phyloP scores from a whole-genome alignment of 345 rosid species.

The Capsella bursapastoris region DNA sequence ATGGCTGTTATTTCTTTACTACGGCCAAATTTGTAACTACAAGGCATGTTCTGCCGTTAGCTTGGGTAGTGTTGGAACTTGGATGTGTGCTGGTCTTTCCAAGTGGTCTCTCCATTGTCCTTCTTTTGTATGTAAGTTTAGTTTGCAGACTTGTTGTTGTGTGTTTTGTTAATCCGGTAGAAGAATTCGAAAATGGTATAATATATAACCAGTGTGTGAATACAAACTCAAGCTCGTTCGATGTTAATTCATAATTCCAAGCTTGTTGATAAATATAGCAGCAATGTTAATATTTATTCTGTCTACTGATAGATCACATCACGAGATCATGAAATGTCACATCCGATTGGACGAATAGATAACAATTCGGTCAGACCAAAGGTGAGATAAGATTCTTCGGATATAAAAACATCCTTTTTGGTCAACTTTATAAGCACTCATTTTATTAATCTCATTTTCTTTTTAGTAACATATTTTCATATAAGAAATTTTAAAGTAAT shows the following conservation, averaged over 20 bases:
- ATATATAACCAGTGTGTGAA: neutral
- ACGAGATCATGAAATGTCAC: conserved; percentile 15
- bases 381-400: conserved; percentile 24
- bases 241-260: neutral
- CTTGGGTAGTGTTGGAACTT: too few species aligned
- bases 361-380: conserved; percentile 25
- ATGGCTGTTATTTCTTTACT: neutral
- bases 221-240: neutral
- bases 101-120: too few species aligned
- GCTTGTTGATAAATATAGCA: neutral
- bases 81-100: too few species aligned
- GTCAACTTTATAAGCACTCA: conserved; percentile 12
- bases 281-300: conserved; percentile 13
- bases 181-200: too few species aligned
- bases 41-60: too few species aligned
- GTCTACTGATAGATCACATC: conserved; percentile 22
- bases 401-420: neutral
- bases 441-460: neutral
- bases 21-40: too few species aligned
- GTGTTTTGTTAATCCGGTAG: too few species aligned
- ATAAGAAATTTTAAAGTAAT: neutral
- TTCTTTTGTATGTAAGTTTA: too few species aligned
- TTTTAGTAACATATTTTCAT: neutral
- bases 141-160: too few species aligned
- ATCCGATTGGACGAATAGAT: conserved; percentile 16